Base-by-base conservation (phyloP, 1,284 basidiomycete genomes). In the Leccinum brunneo-olivaceum region DNA sequence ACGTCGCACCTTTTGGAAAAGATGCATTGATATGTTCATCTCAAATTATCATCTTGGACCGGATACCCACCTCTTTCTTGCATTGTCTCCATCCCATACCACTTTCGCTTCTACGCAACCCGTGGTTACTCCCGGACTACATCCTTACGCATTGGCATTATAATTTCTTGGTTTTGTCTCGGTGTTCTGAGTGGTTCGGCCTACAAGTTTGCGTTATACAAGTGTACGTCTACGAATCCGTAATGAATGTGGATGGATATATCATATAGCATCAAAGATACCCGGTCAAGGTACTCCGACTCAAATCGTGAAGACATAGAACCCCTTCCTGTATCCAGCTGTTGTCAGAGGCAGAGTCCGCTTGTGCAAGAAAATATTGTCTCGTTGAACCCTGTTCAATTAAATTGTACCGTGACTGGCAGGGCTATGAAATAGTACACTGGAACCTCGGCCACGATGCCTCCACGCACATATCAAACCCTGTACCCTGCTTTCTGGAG, bases 31-130 rank as follows among this genome's bases (percentile, higher is more conserved):
- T 35, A 25, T 32, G 21, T 35, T 14, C 34, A 41, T 41, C 29
- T 41, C 25, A 24, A 38, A 47, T 43, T 42, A 16, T 48, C 40
- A 49, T 59, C 44, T 33, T 16, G 41, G 34, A 49, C 41, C 16
- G 39, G 39, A 62, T 55, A 59, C 56, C 56, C 50, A 19, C 35
- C 9, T 25, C 30, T 40, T 44, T 41, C 38, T 5, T 39, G 16
- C 25, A 46, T 20, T 23, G 6, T 34, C 21, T 8, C n/a, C 38
- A 37, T 36, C 15, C 12, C 34, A 43, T 41, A 43, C 28, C 44
- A 19, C 16, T 4, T 25, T 33, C 11, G 12, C 24, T 30, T 42
- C n/a, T 24, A 15, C 28, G 25, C 34, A 15, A 34, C 15, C 42
- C 9, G 23, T 34, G 25, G 21, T 29, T 35, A 32, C 33, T 14